These are phyloP conservation scores for Pestalotiopsis sp. DNA, from an alignment of 2,329 filamentous ascomycete genomes.

Conservation along the genomic window DNA sequence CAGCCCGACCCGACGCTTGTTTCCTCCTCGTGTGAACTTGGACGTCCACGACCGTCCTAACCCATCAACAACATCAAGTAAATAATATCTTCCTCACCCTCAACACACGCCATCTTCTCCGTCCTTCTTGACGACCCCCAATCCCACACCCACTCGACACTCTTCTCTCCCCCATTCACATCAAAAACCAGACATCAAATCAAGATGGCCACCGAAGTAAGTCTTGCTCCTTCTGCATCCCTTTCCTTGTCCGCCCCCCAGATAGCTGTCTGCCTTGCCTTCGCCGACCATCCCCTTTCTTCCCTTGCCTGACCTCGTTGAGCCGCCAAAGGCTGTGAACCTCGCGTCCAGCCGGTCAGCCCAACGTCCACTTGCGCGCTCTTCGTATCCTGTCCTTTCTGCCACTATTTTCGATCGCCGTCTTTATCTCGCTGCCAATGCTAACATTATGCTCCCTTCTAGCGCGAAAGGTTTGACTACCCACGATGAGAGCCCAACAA, in stretches of 20 bases:
- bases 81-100: conserved; percentile 12
- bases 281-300: neutral
- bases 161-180: neutral
- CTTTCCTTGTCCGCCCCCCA: conserved; percentile 22
- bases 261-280: neutral
- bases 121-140: conserved; percentile 9
- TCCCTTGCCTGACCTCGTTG: neutral
- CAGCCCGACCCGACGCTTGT: conserved; percentile 9
- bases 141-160: conserved; percentile 2
- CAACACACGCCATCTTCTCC: conserved; percentile 6
- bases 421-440: conserved; percentile 7
- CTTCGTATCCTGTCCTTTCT: conserved; percentile 18
- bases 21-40: conserved; percentile 13
- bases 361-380: neutral
- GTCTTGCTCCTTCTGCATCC: conserved; percentile 38
- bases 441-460: conserved; percentile 33
- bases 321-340: neutral
- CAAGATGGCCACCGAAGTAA: conserved; percentile 65
- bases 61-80: conserved; percentile 14
- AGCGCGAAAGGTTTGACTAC: conserved; percentile 69
- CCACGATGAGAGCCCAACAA: conserved; percentile 17
- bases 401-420: conserved; percentile 26
- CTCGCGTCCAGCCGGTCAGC: neutral
- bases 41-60: conserved; percentile 3
- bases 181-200: conserved; percentile 18